Evolutionary conservation across 176 grass and related monocot genomes (phyloP).

Genomic region (Guadua angustifolia): DNA sequence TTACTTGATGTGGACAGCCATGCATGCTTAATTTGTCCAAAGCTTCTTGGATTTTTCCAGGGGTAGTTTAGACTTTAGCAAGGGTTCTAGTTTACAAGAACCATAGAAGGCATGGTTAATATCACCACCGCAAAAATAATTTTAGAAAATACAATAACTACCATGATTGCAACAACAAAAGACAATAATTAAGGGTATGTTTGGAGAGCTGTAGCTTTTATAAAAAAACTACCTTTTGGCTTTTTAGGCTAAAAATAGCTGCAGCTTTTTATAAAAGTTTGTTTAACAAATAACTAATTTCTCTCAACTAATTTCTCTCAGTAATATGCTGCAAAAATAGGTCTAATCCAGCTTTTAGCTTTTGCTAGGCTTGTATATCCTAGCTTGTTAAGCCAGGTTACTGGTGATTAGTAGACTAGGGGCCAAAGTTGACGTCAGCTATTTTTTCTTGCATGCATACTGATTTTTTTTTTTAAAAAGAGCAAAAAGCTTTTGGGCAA

Average conservation of each 20-base stretch:
- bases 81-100: slow-evolving; percentile 19
- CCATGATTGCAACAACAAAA: slow-evolving; percentile 23
- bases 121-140: slow-evolving; percentile 15
- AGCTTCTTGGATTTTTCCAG: slow-evolving; percentile 32
- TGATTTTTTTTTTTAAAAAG: slow-evolving; percentile 11
- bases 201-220: too few relatives aligned
- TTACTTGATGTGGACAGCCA: neutral
- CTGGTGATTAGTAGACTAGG: slow-evolving; percentile 17
- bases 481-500: slow-evolving; percentile 39
- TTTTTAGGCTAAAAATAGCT: too few relatives aligned
- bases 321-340: too few relatives aligned
- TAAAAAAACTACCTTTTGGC: too few relatives aligned
- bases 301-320: too few relatives aligned
- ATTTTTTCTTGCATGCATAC: slow-evolving; percentile 36
- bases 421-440: slow-evolving; percentile 43
- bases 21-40: slow-evolving; percentile 20
- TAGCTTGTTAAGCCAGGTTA: neutral
- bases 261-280: too few relatives aligned
- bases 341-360: too few relatives aligned
- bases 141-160: neutral
- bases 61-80: slow-evolving; percentile 2
- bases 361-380: neutral
- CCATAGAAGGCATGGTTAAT: slow-evolving; percentile 27
- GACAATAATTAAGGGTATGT: neutral
- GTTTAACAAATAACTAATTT: too few relatives aligned